phyloP scores from a whole-genome alignment of 2,329 filamentous ascomycete species.

The Leptographium lundbergii region DNA sequence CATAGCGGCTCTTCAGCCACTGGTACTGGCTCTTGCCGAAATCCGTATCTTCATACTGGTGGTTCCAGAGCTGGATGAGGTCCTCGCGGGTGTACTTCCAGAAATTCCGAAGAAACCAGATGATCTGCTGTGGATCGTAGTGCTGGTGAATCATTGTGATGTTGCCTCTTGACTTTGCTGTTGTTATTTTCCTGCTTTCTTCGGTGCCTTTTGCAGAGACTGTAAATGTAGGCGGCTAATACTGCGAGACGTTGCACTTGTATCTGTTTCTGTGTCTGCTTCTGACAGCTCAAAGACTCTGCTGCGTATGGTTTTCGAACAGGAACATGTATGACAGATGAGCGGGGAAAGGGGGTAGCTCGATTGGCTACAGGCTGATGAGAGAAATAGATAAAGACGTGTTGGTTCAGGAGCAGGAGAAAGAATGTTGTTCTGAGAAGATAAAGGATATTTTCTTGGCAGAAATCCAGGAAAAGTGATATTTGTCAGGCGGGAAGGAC shows the following conservation, averaged over 20 bases:
- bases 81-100: slow-evolving; percentile 9
- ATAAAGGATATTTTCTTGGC: not conserved
- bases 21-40: slow-evolving; percentile 13
- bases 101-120: slow-evolving; percentile 12
- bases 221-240: not conserved
- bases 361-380: not conserved
- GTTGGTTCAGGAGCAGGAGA: not conserved
- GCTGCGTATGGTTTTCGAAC: not conserved
- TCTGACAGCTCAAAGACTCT: not conserved
- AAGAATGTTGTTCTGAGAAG: not conserved
- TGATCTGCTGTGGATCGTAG: slow-evolving; percentile 10
- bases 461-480: not conserved
- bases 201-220: not conserved
- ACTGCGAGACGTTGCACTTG: not conserved
- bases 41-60: slow-evolving; percentile 4
- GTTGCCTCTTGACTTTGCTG: not conserved
- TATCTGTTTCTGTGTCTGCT: not conserved
- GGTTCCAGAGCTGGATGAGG: slow-evolving; percentile 6
- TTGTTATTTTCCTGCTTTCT: not conserved
- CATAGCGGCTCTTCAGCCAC: slow-evolving; percentile 12
- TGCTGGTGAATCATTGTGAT: slow-evolving; percentile 10
- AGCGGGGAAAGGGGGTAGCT: not conserved
- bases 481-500: not conserved
- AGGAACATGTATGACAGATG: not conserved
- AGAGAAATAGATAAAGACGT: not conserved